phyloP scores from a whole-genome alignment of 2,329 filamentous ascomycete genomes.

The Diplodia corticola region DNA sequence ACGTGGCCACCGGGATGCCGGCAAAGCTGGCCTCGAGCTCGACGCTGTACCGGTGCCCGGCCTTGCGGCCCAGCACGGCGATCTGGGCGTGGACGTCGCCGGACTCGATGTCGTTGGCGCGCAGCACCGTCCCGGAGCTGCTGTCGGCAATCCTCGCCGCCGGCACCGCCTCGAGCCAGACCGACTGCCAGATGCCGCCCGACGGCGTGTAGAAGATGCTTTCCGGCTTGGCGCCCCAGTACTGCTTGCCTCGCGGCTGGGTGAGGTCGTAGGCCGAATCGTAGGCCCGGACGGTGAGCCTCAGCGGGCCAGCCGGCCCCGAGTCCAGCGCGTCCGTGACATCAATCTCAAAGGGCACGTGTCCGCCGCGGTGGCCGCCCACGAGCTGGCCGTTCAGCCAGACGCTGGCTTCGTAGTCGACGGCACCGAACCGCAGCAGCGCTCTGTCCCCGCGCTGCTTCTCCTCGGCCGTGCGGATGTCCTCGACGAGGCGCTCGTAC shows the following conservation, averaged over 20 bases:
- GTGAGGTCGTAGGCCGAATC: conserved; percentile 66
- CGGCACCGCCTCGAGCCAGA: conserved; percentile 60
- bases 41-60: conserved; percentile 50
- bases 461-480: conserved; percentile 51
- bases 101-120: conserved; percentile 54
- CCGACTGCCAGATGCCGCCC: conserved; percentile 60
- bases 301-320: conserved; percentile 25
- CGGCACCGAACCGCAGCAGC: conserved; percentile 59
- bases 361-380: conserved; percentile 59
- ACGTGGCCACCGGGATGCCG: conserved; percentile 50
- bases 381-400: conserved; percentile 58
- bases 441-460: conserved; percentile 44
- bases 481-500: conserved; percentile 59
- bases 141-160: conserved; percentile 55
- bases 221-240: conserved; percentile 62
- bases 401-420: conserved; percentile 61
- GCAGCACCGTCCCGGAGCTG: conserved; percentile 59
- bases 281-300: conserved; percentile 58
- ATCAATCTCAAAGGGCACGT: conserved; percentile 60
- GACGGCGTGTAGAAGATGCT: conserved; percentile 62
- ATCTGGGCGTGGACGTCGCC: conserved; percentile 55
- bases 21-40: conserved; percentile 57
- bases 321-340: conserved; percentile 49
- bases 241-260: conserved; percentile 68
- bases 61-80: conserved; percentile 51